Evolutionary conservation across 2,329 filamentous ascomycete species (phyloP).

Genomic region (Venturiaceae sp.): DNA sequence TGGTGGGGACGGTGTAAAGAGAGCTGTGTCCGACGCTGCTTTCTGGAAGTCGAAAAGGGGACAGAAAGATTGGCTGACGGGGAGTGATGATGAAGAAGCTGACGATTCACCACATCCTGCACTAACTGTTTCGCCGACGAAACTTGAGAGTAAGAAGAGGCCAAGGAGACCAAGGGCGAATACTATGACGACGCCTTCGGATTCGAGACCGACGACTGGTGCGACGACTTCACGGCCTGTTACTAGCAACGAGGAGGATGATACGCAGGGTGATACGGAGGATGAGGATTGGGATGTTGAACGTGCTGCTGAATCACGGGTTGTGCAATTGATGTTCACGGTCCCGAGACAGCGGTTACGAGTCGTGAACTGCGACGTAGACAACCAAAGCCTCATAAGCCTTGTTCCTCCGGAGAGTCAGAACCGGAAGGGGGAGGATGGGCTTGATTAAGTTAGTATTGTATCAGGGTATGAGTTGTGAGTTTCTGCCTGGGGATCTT

Average conservation of each 20-base stretch:
- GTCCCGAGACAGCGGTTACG: conserved; percentile 77
- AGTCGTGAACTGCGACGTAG: conserved; percentile 68
- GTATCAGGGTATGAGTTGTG: too few species aligned
- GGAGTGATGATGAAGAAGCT: conserved; percentile 8
- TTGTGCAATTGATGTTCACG: conserved; percentile 70
- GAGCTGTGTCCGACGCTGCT: conserved; percentile 37
- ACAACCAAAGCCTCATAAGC: conserved; percentile 14
- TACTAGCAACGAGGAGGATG: conserved; percentile 3
- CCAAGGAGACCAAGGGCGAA: conserved; percentile 11
- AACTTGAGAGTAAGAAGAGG: too few species aligned
- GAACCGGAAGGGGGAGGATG: not conserved
- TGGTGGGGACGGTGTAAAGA: conserved; percentile 10
- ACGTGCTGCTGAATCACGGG: conserved; percentile 32
- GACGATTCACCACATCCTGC: too few species aligned
- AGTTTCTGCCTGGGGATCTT: too few species aligned
- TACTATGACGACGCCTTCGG: conserved; percentile 15
- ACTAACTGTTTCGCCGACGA: too few species aligned
- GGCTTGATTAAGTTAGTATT: too few species aligned
- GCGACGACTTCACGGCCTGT: conserved; percentile 11
- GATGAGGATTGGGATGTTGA: conserved; percentile 43
- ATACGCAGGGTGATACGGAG: conserved; percentile 16
- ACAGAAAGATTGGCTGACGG: conserved; percentile 41
- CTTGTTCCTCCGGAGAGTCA: not conserved
- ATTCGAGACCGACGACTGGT: conserved; percentile 11
- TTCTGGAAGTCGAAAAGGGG: conserved; percentile 41